These are phyloP conservation scores for Pinus tabuliformis DNA, from an alignment of 75 land plant genomes.

Conservation along the genomic window DNA sequence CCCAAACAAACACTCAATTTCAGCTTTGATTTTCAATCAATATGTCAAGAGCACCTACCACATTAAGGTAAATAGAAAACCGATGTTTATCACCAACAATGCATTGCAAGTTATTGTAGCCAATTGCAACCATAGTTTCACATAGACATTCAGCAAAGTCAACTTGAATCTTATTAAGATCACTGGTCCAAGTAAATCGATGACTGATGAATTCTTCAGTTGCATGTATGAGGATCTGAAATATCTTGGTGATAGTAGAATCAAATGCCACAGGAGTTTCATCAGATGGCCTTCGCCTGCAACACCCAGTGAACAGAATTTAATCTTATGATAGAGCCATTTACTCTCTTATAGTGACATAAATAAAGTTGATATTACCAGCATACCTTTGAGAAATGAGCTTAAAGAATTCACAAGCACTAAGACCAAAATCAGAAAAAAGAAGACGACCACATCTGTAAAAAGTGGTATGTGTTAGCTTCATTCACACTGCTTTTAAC, in stretches of 20 bases:
- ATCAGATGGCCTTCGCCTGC: conserved; percentile 86
- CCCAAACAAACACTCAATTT: too few relatives aligned
- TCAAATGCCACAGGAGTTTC: conserved; percentile 59
- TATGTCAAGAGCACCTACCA: conserved; percentile 33
- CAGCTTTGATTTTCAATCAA: too few relatives aligned
- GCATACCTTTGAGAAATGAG: conserved; percentile 74
- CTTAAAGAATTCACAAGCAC: conserved; percentile 94
- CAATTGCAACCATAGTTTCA: conserved; percentile 84
- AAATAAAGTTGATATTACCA: not conserved
- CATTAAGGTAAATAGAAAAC: conserved; percentile 57
- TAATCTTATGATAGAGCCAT: not conserved
- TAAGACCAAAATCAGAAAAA: conserved; percentile 72
- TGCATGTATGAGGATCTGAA: conserved; percentile 62
- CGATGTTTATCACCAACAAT: conserved; percentile 38
- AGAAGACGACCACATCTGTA: conserved; percentile 81
- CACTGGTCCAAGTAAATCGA: conserved; percentile 12
- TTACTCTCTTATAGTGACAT: not conserved
- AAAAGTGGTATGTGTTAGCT: not conserved
- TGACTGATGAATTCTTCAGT: conserved; percentile 41
- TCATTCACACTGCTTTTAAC: not conserved
- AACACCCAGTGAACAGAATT: not conserved
- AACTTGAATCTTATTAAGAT: conserved; percentile 49
- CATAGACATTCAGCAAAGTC: conserved; percentile 87
- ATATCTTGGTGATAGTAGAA: conserved; percentile 55
- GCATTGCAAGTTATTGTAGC: conserved; percentile 72